Percentiles rank a stretch among this genome's conserved stretches.
Evolutionary conservation across 2,329 filamentous ascomycete genomes (phyloP).

Genomic region (Chaetomiaceae sp.): DNA sequence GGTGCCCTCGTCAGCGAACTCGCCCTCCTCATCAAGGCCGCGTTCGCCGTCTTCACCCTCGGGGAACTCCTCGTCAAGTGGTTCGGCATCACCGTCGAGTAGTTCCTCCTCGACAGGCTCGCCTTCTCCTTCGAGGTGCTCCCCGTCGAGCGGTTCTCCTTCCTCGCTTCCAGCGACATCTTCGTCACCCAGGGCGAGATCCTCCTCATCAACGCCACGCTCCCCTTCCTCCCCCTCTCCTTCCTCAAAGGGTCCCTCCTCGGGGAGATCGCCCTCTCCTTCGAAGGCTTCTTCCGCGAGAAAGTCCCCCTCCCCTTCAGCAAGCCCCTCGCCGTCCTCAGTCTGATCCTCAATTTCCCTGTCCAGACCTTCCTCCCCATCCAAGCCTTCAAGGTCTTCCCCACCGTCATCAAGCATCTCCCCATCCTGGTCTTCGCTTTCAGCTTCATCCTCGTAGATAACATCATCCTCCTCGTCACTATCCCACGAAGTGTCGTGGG

Average conservation of each 20-base stretch:
- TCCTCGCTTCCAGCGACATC: conserved; percentile 2
- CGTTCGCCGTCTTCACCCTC: conserved; percentile 6
- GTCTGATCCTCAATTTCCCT: neutral
- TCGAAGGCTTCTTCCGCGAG: neutral
- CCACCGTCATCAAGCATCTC: neutral
- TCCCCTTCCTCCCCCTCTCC: neutral
- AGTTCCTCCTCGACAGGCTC: neutral
- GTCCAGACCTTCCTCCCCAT: neutral
- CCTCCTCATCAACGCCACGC: neutral
- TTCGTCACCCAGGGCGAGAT: neutral
- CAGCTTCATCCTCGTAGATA: neutral
- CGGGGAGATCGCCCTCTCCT: neutral
- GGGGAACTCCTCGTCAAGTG: neutral
- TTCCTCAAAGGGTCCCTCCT: neutral
- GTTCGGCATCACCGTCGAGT: neutral
- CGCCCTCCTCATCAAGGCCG: neutral
- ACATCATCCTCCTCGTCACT: neutral
- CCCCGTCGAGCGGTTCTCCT: neutral
- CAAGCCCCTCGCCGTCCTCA: neutral
- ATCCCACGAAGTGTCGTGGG: conserved; percentile 3
- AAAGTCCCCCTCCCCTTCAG: neutral
- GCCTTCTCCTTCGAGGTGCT: neutral
- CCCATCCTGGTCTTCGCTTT: neutral
- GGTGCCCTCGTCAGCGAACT: neutral
- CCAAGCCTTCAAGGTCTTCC: neutral